Base-by-base conservation (phyloP, 2,329 filamentous ascomycete genomes). In the Talaromyces atroroseus region DNA sequence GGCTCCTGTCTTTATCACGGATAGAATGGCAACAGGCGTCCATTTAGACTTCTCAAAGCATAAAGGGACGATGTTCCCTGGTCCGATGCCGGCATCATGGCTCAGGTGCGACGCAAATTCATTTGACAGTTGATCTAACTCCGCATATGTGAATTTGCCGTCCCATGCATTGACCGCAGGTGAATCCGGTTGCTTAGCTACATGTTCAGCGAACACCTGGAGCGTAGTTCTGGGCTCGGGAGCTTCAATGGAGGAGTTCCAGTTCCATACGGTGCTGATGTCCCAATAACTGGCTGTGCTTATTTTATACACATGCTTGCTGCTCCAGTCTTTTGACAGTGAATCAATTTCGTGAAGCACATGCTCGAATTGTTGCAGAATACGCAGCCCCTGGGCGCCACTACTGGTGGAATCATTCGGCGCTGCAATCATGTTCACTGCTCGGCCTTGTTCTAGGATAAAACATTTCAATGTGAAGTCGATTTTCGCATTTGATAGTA, bases 151-250 rank as follows among this genome's bases (percentile, higher is more conserved):
- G 5, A 72, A 57, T 16, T 57, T 62, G 2, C 66, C 66, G 59
- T 73, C 71, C 66, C 65, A 67, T 18, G 66, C 63, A 12, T 52
- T 52, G 11, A 73, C 58, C 12, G 71, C 71, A 14, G 61, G 45
- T 4, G 62, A 44, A 49, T 68, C 59, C 1, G 68, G 65, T 21
- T 29, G 21, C n/a, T n/a, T n/a, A n/a, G n/a, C n/a, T n/a, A n/a
- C n/a, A n/a, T n/a, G n/a, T n/a, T n/a, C n/a, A n/a, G n/a, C n/a
- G n/a, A n/a, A n/a, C n/a, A n/a, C n/a, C n/a, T n/a, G n/a, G n/a
- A n/a, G n/a, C n/a, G n/a, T n/a, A 18, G 47, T 49, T 7, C 29
- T 36, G 20, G 14, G 5, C n/a, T 49, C 29, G 11, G 5, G 24
- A n/a, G 7, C 12, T 26, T 26, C 16, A 10, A 20, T 32, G 14